Conservation (phyloP, 192 early-diverging fungal species). For the Umbelopsis ramanniana region DNA sequence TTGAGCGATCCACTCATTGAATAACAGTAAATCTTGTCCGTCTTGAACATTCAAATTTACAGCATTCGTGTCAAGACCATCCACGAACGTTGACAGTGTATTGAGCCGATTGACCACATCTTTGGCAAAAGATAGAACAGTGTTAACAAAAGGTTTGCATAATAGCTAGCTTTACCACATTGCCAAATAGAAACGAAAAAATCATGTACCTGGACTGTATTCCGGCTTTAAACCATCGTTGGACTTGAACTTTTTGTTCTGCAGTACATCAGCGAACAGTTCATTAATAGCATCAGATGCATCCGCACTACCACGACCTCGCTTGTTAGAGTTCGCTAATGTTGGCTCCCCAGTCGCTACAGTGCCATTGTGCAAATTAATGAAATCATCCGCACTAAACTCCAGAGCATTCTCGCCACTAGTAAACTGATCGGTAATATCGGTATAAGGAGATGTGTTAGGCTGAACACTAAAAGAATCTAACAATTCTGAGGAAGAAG, state of each 20-base stretch:
- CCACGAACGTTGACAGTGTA: conserved; percentile 26
- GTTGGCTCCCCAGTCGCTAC: background rate
- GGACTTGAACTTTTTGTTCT: conserved; percentile 4
- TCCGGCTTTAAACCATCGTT: conserved; percentile 27
- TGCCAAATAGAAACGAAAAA: background rate
- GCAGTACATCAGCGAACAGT: conserved; percentile 27
- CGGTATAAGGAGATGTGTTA: conserved; percentile 16
- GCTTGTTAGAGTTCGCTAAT: conserved; percentile 2
- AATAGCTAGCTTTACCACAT: background rate
- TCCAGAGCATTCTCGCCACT: conserved; percentile 6
- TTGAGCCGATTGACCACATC: conserved; percentile 28
- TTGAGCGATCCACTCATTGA: conserved; percentile 33
- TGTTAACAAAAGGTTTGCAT: background rate
- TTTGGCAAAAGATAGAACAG: background rate
- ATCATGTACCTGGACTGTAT: conserved; percentile 25
- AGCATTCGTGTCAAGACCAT: conserved; percentile 15
- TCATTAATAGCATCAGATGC: conserved; percentile 20
- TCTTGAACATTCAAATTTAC: conserved; percentile 20
- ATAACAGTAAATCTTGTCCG: conserved; percentile 16
- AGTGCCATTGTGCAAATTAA: background rate
- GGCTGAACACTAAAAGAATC: background rate
- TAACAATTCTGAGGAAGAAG: background rate
- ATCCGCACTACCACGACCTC: conserved; percentile 2
- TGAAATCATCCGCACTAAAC: conserved; percentile 22
- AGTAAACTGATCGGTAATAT: conserved; percentile 26